Percentiles rank a stretch among this genome's conserved stretches.
Conservation (phyloP, 805 yeast genomes). For the Saturnispora diversa region DNA sequence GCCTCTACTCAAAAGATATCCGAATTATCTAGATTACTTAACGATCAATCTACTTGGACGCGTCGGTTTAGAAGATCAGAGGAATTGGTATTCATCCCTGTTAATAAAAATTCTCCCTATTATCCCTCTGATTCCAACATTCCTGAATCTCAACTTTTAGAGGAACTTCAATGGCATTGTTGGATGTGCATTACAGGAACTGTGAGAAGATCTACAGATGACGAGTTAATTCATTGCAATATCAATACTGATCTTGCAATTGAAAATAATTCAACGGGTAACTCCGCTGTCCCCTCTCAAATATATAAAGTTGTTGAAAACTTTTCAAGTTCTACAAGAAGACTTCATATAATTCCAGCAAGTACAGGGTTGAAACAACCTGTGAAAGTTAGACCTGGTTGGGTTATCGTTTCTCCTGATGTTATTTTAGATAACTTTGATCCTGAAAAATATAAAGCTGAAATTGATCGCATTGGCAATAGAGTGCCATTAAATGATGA, state of each 20-base stretch:
- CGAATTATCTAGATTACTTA: conserved; percentile 47
- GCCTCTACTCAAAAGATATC: conserved; percentile 67
- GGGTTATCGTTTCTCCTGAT: conserved; percentile 89
- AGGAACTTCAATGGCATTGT: conserved; percentile 88
- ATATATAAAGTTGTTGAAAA: conserved; percentile 82
- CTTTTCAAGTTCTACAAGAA: conserved; percentile 71
- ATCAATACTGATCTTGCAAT: conserved; percentile 82
- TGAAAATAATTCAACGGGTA: conserved; percentile 39
- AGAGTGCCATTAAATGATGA: conserved; percentile 63
- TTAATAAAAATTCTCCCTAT: conserved; percentile 54
- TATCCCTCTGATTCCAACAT: conserved; percentile 47
- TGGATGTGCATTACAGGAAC: conserved; percentile 98
- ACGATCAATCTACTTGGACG: conserved; percentile 33
- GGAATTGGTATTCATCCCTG: conserved; percentile 75
- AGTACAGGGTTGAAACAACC: conserved; percentile 57
- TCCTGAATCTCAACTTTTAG: conserved; percentile 44
- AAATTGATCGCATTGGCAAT: conserved; percentile 37
- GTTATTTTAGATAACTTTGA: conserved; percentile 64
- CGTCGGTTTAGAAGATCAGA: conserved; percentile 80
- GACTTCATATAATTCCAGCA: conserved; percentile 80
- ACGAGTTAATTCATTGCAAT: conserved; percentile 82
- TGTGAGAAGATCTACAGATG: conserved; percentile 75
- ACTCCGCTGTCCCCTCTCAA: conserved; percentile 59
- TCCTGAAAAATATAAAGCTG: conserved; percentile 37
- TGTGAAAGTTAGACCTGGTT: conserved; percentile 67